Base-by-base conservation (phyloP, 805 yeast genomes). In the Phaffomyces thermotolerans region DNA sequence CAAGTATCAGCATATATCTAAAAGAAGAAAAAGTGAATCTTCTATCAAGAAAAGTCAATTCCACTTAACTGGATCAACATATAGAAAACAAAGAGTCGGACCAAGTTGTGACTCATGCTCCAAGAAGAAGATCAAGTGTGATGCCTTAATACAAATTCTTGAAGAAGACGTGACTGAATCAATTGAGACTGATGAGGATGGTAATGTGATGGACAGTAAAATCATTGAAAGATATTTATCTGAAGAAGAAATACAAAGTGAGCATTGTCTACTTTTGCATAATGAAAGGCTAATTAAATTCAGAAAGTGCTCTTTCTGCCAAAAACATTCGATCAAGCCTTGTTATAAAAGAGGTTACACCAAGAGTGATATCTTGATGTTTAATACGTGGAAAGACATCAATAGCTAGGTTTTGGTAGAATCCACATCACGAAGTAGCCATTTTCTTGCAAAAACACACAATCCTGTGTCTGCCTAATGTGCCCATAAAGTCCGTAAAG, bases 41-140 rank as follows among this genome's bases (percentile, higher is more conserved):
- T 10, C 5, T 20, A 31, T 27, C 24, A 76, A 59, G 75, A 22
- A 37, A 4, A 20, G 13, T 17, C 30, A 30, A 22, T 34, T 33
- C 27, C 45, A 42, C n/a, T 31, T 38, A 10, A 37, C 45, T 23
- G 45, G 42, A 7, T 33, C 22, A 10, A 38, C 46, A 5, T 38
- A 23, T 17, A 43, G 42, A 20, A 43, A 39, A n/a, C 47, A 44
- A 32, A 37, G 47, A 38, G 32, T 38, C 8, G 47, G 47, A 2
- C 47, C 47, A 15, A 40, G 44, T 14, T 44, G 47, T 15, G 47
- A 44, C 18, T 22, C 17, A 8, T 44, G 47, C 32, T 38, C 42
- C 2, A 40, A 36, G 17, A 41, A 38, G 24, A 44, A 44, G 31
- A 39, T 44, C 20, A 44, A 44, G 31, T 44, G 47, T 35, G 47